phyloP scores from a whole-genome alignment of 2,329 filamentous ascomycete species.

The Colletotrichum sp. region DNA sequence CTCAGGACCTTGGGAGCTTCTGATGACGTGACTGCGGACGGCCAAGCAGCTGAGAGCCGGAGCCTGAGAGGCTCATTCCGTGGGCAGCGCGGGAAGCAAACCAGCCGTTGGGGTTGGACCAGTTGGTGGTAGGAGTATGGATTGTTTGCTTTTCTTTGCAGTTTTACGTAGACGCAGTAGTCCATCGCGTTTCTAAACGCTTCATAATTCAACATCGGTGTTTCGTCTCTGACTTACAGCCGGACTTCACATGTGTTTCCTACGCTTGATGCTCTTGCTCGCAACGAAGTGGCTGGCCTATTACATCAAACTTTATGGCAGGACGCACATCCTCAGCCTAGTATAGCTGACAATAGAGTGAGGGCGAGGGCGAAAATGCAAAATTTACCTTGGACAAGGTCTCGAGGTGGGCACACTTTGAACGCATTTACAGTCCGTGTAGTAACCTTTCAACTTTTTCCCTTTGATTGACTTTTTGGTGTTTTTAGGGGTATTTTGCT shows the following conservation, averaged over 20 bases:
- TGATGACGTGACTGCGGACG: neutral
- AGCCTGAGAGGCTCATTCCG: neutral
- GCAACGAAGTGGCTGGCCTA: neutral
- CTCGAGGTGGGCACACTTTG: neutral
- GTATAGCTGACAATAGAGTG: neutral
- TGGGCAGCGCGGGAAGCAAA: neutral
- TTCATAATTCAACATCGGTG: neutral
- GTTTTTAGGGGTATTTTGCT: neutral
- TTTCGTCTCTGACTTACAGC: neutral
- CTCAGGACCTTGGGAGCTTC: neutral
- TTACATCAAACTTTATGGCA: neutral
- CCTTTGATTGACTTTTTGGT: neutral
- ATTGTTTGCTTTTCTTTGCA: neutral
- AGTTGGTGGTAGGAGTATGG: conserved; percentile 12
- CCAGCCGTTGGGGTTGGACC: conserved; percentile 10
- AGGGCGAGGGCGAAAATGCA: neutral
- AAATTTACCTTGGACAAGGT: neutral
- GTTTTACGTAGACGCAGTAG: neutral
- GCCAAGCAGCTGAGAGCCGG: neutral
- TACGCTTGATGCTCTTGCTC: neutral
- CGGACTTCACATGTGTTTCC: neutral
- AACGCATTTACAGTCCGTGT: neutral
- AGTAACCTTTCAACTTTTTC: neutral
- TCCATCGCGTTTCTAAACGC: neutral
- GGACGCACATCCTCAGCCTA: neutral